Conservation (phyloP, 1,139 yeast species). For the Candida freyschussii region DNA sequence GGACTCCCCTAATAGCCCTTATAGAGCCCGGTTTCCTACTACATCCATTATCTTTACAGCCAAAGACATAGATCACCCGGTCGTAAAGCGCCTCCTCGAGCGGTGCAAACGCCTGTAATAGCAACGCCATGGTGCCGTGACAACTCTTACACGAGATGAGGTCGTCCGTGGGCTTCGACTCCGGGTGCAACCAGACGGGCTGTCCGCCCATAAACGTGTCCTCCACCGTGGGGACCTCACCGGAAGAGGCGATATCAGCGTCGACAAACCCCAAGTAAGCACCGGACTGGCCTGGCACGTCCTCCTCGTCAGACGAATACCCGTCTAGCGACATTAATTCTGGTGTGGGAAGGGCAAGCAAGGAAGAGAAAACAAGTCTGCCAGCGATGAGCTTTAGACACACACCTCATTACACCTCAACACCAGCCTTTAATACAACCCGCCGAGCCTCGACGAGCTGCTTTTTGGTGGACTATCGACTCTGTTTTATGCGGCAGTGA, state of each 20-base stretch:
- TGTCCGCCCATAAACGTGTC: constrained; percentile 80
- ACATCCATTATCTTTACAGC: constrained; percentile 62
- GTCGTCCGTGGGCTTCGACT: constrained; percentile 50
- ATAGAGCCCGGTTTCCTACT: constrained; percentile 64
- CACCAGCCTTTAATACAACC: constrained; percentile 3
- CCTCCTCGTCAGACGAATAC: constrained; percentile 29
- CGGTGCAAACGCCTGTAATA: constrained; percentile 79
- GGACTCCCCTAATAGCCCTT: constrained; percentile 70
- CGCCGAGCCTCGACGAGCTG: no score
- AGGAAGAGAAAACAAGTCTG: no score
- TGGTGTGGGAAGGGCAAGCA: no score
- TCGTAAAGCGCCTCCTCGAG: constrained; percentile 69
- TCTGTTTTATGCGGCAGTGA: background rate
- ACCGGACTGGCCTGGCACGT: constrained; percentile 22
- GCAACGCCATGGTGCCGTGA: constrained; percentile 52
- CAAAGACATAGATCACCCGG: constrained; percentile 73
- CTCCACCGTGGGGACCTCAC: constrained; percentile 48
- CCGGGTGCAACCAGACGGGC: constrained; percentile 56
- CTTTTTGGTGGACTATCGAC: no score
- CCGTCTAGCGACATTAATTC: constrained; percentile 10
- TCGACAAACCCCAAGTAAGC: constrained; percentile 64
- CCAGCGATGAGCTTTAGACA: background rate
- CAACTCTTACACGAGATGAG: constrained; percentile 64
- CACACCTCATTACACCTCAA: constrained; percentile 2
- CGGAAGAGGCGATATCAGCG: constrained; percentile 31